These are phyloP conservation scores for Rhodotorula toruloides DNA, from an alignment of 768 basidiomycete species.

Conservation along the genomic window DNA sequence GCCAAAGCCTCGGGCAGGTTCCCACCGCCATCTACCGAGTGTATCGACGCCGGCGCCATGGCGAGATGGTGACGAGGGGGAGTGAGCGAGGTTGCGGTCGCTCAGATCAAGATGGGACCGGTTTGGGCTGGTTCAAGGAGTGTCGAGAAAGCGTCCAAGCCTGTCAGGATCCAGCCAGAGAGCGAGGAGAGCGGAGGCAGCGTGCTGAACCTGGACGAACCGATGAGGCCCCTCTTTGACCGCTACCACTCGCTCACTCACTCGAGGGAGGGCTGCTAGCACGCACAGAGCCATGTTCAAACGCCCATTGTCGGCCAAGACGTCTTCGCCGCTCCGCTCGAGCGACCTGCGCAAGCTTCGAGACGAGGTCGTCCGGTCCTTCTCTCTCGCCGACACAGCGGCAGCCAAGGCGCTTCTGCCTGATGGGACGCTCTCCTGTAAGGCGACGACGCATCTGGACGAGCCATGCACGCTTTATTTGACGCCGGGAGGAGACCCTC, in stretches of 20 bases:
- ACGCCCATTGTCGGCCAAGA: constrained; percentile 27
- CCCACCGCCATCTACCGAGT: constrained; percentile 16
- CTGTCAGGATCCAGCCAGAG: no score
- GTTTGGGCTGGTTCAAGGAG: no score
- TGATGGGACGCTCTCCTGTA: constrained; percentile 8
- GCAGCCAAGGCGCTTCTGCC: constrained; percentile 7
- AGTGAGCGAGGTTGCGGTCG: no score
- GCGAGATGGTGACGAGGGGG: constrained; percentile 94
- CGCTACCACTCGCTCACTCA: neutral
- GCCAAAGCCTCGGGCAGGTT: constrained; percentile 31
- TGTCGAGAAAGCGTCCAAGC: no score
- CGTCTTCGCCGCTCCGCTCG: constrained; percentile 24
- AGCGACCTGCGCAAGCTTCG: constrained; percentile 30
- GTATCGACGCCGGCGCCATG: constrained; percentile 87
- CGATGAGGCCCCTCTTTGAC: neutral
- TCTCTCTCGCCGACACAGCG: neutral
- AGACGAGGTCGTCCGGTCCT: neutral
- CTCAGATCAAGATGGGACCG: no score
- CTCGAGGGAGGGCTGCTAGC: no score
- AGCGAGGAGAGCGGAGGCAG: neutral
- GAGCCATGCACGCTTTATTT: constrained; percentile 27
- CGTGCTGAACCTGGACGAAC: neutral
- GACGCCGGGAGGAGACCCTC: constrained; percentile 3
- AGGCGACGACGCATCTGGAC: constrained; percentile 31
- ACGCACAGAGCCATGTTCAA: constrained; percentile 29